phyloP scores from a whole-genome alignment of 345 rosid genomes.

The Heritiera fomes region DNA sequence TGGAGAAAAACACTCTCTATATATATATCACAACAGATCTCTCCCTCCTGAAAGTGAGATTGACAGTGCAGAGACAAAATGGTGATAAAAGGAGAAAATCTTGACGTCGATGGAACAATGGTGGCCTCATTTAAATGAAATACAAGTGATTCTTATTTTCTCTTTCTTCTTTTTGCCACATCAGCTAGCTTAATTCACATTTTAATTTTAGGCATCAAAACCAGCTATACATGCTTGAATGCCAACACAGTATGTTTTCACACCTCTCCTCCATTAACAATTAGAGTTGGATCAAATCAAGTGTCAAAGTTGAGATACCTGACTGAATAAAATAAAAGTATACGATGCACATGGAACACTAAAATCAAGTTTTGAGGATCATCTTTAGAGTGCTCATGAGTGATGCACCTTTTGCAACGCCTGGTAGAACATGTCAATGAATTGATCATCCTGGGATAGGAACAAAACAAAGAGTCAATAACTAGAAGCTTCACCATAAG shows the following conservation, averaged over 20 bases:
- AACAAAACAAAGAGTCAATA: conserved; percentile 16
- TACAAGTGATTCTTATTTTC: background rate
- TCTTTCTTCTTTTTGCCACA: conserved; percentile 1
- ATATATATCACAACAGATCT: too few relatives aligned
- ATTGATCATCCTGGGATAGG: conserved; percentile 58
- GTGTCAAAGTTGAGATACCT: conserved; percentile 5
- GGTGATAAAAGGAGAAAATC: background rate
- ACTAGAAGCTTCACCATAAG: background rate
- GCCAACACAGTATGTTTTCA: background rate
- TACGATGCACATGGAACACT: conserved; percentile 2
- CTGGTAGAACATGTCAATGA: conserved; percentile 61
- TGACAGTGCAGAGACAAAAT: background rate
- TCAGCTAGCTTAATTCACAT: background rate
- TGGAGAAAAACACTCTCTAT: background rate
- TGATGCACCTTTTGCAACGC: conserved; percentile 51
- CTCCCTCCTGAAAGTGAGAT: background rate
- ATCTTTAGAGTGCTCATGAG: conserved; percentile 31
- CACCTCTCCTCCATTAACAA: background rate
- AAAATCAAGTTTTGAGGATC: background rate
- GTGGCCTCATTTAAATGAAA: background rate
- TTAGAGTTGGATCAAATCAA: background rate
- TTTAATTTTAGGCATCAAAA: background rate
- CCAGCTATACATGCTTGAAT: background rate
- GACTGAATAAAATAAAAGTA: conserved; percentile 7
- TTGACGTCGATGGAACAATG: background rate